phyloP scores from a whole-genome alignment of 208 protist genomes.

The Leishmania lainsoni region DNA sequence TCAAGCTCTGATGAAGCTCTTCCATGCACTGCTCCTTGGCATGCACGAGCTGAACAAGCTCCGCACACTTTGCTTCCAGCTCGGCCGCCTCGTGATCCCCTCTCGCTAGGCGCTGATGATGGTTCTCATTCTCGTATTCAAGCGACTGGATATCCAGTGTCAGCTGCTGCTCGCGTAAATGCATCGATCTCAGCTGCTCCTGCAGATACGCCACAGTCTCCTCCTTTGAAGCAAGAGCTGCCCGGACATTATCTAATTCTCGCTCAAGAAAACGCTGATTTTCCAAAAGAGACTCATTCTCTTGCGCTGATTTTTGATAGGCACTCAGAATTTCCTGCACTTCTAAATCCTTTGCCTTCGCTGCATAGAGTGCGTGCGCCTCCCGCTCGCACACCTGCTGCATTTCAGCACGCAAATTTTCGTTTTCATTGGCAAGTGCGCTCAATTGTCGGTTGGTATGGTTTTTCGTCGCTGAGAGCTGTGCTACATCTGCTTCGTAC shows the following conservation, averaged over 20 bases:
- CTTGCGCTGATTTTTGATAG: conserved; percentile 75
- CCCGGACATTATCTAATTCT: conserved; percentile 71
- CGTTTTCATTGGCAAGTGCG: conserved; percentile 69
- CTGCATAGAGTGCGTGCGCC: conserved; percentile 53
- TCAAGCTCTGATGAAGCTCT: conserved; percentile 78
- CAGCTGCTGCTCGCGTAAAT: conserved; percentile 81
- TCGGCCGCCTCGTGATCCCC: conserved; percentile 40
- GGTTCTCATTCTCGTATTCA: conserved; percentile 79
- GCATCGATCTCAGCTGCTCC: conserved; percentile 69
- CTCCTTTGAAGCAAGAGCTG: conserved; percentile 71
- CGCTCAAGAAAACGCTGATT: conserved; percentile 65
- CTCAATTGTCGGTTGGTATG: conserved; percentile 69
- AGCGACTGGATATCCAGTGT: conserved; percentile 78
- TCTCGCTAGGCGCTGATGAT: conserved; percentile 71
- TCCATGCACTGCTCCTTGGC: conserved; percentile 66
- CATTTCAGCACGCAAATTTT: conserved; percentile 63
- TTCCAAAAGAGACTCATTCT: conserved; percentile 55
- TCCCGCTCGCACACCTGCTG: conserved; percentile 54
- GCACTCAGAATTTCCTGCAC: conserved; percentile 69
- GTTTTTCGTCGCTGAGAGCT: conserved; percentile 77
- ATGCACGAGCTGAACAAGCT: conserved; percentile 53
- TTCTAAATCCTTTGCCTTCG: conserved; percentile 81
- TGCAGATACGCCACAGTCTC: conserved; percentile 73
- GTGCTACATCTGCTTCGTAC: conserved; percentile 77
- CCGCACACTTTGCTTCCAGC: conserved; percentile 46